phyloP scores from a whole-genome alignment of 1,284 basidiomycete genomes.

The Naganishia cerealis region DNA sequence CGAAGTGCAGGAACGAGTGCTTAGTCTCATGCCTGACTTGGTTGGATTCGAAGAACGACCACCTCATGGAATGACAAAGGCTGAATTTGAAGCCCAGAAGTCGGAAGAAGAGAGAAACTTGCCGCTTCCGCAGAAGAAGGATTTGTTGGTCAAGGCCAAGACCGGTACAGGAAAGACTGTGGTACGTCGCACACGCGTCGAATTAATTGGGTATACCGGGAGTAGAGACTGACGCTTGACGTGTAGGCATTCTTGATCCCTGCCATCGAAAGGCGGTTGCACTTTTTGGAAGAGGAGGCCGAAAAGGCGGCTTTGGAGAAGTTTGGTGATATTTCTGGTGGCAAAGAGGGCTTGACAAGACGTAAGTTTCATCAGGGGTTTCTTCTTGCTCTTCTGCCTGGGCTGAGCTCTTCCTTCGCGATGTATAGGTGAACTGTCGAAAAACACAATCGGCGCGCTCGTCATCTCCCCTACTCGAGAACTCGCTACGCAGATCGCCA shows the following conservation, averaged over 20 bases:
- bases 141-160: slow-evolving; percentile 62
- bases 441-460: slow-evolving; percentile 66
- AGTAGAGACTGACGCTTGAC: slow-evolving; percentile 3
- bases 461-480: slow-evolving; percentile 93
- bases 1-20: slow-evolving; percentile 77
- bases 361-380: slow-evolving; percentile 50
- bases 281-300: slow-evolving; percentile 43
- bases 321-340: slow-evolving; percentile 38
- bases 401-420: not conserved
- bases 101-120: slow-evolving; percentile 34
- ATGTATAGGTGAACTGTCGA: slow-evolving; percentile 21
- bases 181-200: slow-evolving; percentile 37
- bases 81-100: slow-evolving; percentile 33
- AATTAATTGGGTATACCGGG: not conserved
- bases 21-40: slow-evolving; percentile 61
- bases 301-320: slow-evolving; percentile 34
- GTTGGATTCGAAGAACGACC: slow-evolving; percentile 41
- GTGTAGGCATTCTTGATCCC: slow-evolving; percentile 76
- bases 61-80: slow-evolving; percentile 18
- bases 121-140: slow-evolving; percentile 39
- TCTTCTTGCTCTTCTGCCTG: slow-evolving; percentile 33
- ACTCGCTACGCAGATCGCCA: slow-evolving; percentile 88
- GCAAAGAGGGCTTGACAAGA: slow-evolving; percentile 39
- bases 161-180: slow-evolving; percentile 92
- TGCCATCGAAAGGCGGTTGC: slow-evolving; percentile 72